Conservation (phyloP, 768 basidiomycete genomes). For the Gloeostereum incarnatum region DNA sequence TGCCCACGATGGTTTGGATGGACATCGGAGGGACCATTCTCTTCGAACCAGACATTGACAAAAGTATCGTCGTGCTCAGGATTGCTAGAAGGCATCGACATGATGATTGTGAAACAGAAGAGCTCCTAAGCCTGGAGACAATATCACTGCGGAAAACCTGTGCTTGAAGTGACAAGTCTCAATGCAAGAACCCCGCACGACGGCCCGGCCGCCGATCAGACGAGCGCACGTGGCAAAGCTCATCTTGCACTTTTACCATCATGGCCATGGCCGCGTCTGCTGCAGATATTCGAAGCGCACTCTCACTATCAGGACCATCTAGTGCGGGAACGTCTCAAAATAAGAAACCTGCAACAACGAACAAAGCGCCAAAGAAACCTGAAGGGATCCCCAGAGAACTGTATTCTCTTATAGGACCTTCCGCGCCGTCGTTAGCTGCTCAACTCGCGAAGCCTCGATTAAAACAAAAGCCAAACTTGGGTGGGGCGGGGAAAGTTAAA, state of each 20-base stretch:
- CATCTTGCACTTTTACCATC: not conserved
- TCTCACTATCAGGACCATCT: conserved; percentile 47
- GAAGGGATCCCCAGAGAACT: conserved; percentile 92
- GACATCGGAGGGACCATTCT: conserved; percentile 5
- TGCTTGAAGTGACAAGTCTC: no score
- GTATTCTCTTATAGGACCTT: conserved; percentile 91
- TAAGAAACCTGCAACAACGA: conserved; percentile 29
- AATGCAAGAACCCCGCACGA: no score
- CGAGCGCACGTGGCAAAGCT: not conserved
- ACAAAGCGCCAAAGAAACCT: conserved; percentile 54
- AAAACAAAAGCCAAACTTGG: conserved; percentile 79
- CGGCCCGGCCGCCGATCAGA: no score
- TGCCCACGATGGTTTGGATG: conserved; percentile 6
- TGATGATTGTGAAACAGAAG: no score
- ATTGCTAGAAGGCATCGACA: no score
- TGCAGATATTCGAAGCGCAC: conserved; percentile 77
- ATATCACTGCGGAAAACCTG: no score
- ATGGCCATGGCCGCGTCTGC: conserved; percentile 55
- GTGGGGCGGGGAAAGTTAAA: conserved; percentile 51
- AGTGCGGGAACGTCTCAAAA: conserved; percentile 39
- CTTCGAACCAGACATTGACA: conserved; percentile 33
- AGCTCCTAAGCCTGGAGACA: no score
- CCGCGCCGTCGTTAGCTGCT: conserved; percentile 76
- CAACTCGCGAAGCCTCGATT: conserved; percentile 75
- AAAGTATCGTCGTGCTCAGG: conserved; percentile 25